A percentile compares a stretch with the other conserved stretches of the same genome.
Conservation (phyloP, 257 asterid genomes). For the Lycium barbarum region DNA sequence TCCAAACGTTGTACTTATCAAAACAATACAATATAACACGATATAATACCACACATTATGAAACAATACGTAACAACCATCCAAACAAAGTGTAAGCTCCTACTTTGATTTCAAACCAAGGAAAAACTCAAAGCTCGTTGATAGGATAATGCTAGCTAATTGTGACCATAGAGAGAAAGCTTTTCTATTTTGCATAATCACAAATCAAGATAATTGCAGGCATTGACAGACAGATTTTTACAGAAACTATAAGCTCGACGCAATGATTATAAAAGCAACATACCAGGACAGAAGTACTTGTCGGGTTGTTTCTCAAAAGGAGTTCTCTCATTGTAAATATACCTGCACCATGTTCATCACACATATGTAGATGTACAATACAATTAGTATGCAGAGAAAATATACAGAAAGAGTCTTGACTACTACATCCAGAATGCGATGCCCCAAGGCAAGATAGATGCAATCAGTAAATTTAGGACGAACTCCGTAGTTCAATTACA, state of each 20-base stretch:
- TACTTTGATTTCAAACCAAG: not conserved
- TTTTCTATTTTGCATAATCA: not conserved
- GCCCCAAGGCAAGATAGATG: not conserved
- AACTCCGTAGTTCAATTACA: not conserved
- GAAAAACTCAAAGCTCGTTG: not conserved
- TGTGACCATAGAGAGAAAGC: not conserved
- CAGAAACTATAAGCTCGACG: not conserved
- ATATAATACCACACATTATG: too few relatives aligned
- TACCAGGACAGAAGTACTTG: constrained; percentile 90
- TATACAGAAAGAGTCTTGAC: not conserved
- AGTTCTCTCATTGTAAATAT: constrained; percentile 80
- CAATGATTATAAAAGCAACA: not conserved
- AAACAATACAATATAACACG: too few relatives aligned
- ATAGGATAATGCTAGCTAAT: not conserved
- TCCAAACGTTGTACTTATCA: too few relatives aligned
- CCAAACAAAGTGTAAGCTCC: not conserved
- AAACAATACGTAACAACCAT: too few relatives aligned
- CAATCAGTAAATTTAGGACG: not conserved
- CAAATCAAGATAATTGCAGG: not conserved
- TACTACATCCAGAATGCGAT: not conserved
- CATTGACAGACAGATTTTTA: not conserved
- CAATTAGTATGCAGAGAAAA: not conserved
- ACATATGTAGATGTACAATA: not conserved
- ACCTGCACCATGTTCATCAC: constrained; percentile 58
- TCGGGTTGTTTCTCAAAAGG: constrained; percentile 96